Evolutionary conservation across 176 grass and related monocot genomes (phyloP).

Genomic region (Oryza punctata): DNA sequence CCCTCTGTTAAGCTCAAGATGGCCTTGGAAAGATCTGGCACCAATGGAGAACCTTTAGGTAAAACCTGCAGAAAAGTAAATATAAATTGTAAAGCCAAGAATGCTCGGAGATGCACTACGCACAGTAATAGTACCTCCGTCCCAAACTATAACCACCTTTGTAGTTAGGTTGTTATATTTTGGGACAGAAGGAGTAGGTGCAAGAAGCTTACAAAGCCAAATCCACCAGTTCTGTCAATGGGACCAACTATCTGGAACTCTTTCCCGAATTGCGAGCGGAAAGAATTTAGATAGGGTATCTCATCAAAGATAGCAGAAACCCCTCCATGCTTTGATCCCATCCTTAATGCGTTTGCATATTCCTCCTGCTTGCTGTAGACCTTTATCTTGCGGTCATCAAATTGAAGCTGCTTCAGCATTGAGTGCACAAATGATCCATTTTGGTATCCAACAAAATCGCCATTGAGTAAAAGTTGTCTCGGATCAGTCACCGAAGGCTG

Average conservation of each 20-base stretch:
- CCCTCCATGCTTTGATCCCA: conserved; percentile 43
- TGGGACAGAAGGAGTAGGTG: no score
- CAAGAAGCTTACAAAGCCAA: conserved; percentile 58
- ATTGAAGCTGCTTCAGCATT: neutral
- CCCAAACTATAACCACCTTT: no score
- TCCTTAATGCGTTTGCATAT: conserved; percentile 46
- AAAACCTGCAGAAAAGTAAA: conserved; percentile 42
- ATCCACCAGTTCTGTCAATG: conserved; percentile 50
- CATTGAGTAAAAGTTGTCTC: conserved; percentile 29
- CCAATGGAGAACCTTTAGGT: conserved; percentile 45
- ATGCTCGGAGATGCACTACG: neutral
- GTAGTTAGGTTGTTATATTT: no score
- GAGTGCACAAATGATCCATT: conserved; percentile 29
- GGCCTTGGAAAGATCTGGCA: conserved; percentile 49
- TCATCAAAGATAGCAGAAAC: conserved; percentile 62
- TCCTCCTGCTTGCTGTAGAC: conserved; percentile 24
- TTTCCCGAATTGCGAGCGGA: conserved; percentile 22
- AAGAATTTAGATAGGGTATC: conserved; percentile 51
- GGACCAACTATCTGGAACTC: conserved; percentile 47
- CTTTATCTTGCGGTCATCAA: neutral
- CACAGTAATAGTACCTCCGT: no score
- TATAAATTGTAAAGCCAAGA: neutral
- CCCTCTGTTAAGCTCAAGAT: conserved; percentile 55
- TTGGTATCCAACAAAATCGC: conserved; percentile 49
- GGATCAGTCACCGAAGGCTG: conserved; percentile 46